Base-by-base conservation (phyloP, 768 basidiomycete genomes). In the Trametes meyenii region DNA sequence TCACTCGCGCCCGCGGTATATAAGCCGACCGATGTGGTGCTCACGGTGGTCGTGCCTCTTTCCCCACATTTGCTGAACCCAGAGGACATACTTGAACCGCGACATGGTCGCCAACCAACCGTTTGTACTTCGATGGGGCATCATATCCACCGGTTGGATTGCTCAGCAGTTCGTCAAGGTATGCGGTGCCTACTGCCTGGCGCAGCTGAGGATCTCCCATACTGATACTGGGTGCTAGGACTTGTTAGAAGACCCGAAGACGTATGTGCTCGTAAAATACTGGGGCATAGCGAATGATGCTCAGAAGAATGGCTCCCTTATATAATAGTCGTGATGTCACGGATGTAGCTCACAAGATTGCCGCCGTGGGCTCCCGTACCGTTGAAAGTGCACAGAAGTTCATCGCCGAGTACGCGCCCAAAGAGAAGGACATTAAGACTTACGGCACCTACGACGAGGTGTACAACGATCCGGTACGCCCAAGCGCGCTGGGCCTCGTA, bases 91-190 rank as follows among this genome's bases (percentile, higher is more conserved):
- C 40, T 2, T 8, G 43, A 5, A 48, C 54, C 26, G 44, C 24
- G 24, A 24, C 5, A 71, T 69, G 71, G 42, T 63, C 2, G 39
- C 69, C 33, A 51, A 51, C 55, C 73, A 75, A 63, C 76, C 78
- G 1, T 74, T 79, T 49, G 76, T 76, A 17, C 73, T 93, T 55
- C 84, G 84, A 57, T 94, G 93, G 94, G 93, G 94, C 17, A 90
- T 95, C 65, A 88, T 96, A 63, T 90, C 92, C 13, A 93, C 92
- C 1, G 92, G 91, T 33, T 70, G 72, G 19, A 95, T 94, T 60
- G 85, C 92, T 10, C 76, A 76, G 33, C 73, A 71, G 12, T 95
- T 94, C 71, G 82, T 85, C 12, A 84, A 83, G 78, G 92, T 89
- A 44, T 60, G 59, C 75, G 46, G 11, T 19, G 16, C 21, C 11